Evolutionary conservation across 2,329 filamentous ascomycete species (phyloP), one percentile per base, ranked within the genome.

Genomic region (Lecanosticta acicola): DNA sequence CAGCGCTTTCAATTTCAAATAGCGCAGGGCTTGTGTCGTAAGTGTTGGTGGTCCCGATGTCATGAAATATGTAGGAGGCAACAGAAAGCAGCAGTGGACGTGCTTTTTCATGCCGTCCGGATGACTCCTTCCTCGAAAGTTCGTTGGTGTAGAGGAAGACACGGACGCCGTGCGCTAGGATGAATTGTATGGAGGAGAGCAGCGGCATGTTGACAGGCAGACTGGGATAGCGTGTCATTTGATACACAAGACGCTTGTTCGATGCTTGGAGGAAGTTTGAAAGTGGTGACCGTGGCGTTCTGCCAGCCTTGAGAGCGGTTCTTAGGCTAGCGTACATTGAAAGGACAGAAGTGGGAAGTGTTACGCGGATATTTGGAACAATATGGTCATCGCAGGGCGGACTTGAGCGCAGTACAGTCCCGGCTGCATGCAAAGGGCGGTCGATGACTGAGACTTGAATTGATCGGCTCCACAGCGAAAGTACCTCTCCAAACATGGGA

Each of bases 1-100:
- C 68, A 4, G 64, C 70, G 3, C 70, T 70, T 49, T 71, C 69
- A 37, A 73, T 61, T 51, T 74, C 70, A 53, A 73, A 74, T 11
- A 70, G 65, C 37, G 67, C 61, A 2, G 62, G 45, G 1, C 66
- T 65, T 48, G 62, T 57, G 46, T 65, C 54, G 18, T 54, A 52
- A 11, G 24, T 29, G 8, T 51, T 46, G 33, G 57, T 60, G n/a
- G 53, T 56, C 20, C 64, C 63, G 8, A 65, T 55, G 49, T 67
- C 66, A 57, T 69, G 67, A 45, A 62, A 63, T 26, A 68, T 56
- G 51, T 56, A 61, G n/a, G n/a, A 29, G 34, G 64, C 60, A 1
- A 43, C 44, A 34, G 54, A 54, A 18, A 51, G 46, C 2, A 50
- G 29, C 11, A 43, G 39, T 2, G 48, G 39, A 19, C 38, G 39